Evolutionary conservation across 202 grass and related monocot species (phyloP).

Genomic region (Schoenoplectus triqueter): DNA sequence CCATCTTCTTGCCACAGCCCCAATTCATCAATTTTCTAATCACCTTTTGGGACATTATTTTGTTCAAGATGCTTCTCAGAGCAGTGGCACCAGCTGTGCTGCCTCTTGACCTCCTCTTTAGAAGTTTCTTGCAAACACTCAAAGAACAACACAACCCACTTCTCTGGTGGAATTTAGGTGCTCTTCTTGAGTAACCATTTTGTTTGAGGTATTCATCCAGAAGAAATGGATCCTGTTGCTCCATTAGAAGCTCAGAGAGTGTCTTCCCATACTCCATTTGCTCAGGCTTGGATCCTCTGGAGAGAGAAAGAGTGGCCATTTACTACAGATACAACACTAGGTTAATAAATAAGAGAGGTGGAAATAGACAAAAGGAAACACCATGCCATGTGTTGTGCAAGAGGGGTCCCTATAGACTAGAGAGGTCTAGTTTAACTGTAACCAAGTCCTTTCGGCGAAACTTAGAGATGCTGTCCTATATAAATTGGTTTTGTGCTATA

Average conservation of each 20-base stretch:
- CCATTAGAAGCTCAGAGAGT: constrained; percentile 85
- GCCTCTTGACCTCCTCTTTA: constrained; percentile 42
- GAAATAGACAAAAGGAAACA: constrained; percentile 33
- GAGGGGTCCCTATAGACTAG: background rate
- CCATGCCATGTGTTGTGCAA: constrained; percentile 25
- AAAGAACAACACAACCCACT: constrained; percentile 48
- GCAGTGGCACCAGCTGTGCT: constrained; percentile 7
- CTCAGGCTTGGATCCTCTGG: constrained; percentile 43
- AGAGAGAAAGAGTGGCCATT: constrained; percentile 29
- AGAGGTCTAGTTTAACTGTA: constrained; percentile 15
- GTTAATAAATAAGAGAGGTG: constrained; percentile 44
- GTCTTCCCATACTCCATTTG: constrained; percentile 55
- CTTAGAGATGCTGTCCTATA: background rate
- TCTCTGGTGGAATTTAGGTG: background rate
- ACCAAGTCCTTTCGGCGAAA: background rate
- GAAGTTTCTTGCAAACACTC: constrained; percentile 49
- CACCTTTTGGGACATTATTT: constrained; percentile 51
- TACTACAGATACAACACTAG: constrained; percentile 15
- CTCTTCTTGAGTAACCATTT: constrained; percentile 38
- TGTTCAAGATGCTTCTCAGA: constrained; percentile 48
- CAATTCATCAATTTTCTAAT: constrained; percentile 54
- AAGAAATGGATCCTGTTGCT: constrained; percentile 94
- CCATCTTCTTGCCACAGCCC: constrained; percentile 47
- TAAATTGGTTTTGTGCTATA: constrained; percentile 3
- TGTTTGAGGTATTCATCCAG: constrained; percentile 53